Percentiles rank a stretch among this genome's conserved stretches.
These are phyloP conservation scores for Cocos nucifera DNA, from an alignment of 176 grass and related monocot genomes.

Conservation along the genomic window DNA sequence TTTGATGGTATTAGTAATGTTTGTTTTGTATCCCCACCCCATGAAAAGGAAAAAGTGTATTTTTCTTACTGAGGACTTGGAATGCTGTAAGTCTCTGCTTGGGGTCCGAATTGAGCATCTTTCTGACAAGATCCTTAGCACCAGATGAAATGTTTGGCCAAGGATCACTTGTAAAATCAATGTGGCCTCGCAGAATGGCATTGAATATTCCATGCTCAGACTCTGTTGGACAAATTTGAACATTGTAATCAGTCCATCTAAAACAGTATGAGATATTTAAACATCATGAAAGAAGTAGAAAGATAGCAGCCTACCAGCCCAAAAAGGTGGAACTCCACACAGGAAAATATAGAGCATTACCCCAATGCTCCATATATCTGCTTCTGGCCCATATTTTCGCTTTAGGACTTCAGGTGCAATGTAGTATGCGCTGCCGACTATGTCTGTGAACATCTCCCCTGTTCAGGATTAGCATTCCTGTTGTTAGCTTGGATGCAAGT, in stretches of 20 bases:
- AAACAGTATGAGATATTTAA: neutral
- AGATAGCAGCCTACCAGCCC: constrained; percentile 4
- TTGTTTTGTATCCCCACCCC: too few relatives aligned
- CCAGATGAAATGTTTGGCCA: constrained; percentile 16
- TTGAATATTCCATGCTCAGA: constrained; percentile 20
- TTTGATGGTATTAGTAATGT: too few relatives aligned
- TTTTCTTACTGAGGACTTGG: constrained; percentile 15
- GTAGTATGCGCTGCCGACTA: constrained; percentile 21
- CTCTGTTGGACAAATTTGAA: constrained; percentile 3
- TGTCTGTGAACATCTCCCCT: constrained; percentile 18
- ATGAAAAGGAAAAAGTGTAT: too few relatives aligned
- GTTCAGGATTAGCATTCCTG: neutral
- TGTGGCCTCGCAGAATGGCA: constrained; percentile 2
- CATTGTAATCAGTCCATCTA: neutral
- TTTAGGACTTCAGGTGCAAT: constrained; percentile 19
- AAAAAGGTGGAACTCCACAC: constrained; percentile 16
- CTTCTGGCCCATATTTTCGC: constrained; percentile 16
- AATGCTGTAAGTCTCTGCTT: constrained; percentile 18
- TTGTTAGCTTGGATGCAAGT: neutral
- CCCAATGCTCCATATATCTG: constrained; percentile 19
- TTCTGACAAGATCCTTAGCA: constrained; percentile 22
- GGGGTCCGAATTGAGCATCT: constrained; percentile 12
- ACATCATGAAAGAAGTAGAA: neutral
- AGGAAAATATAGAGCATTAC: constrained; percentile 23
- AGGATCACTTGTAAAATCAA: constrained; percentile 16